Percentiles rank a stretch among this genome's conserved stretches.
phyloP scores from a whole-genome alignment of 495 filamentous ascomycete genomes.

The Xylaria grammica region DNA sequence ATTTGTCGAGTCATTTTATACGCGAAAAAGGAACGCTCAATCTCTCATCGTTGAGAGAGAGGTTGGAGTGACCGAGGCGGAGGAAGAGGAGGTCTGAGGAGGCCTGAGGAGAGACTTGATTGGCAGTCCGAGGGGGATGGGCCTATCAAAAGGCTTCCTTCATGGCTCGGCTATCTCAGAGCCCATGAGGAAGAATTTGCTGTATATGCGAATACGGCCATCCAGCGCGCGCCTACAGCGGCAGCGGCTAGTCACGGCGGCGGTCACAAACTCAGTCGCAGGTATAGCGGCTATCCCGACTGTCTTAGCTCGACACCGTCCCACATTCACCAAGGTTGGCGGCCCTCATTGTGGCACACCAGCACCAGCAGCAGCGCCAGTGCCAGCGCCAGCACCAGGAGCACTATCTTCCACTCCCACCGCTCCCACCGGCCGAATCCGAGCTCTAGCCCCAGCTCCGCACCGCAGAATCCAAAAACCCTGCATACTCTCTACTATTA shows the following conservation, averaged over 20 bases:
- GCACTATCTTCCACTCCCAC: background rate
- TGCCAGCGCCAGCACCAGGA: no score
- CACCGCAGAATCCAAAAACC: constrained; percentile 32
- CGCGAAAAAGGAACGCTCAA: no score
- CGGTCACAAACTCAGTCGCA: constrained; percentile 2
- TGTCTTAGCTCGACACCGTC: constrained; percentile 1
- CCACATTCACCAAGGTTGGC: constrained; percentile 7
- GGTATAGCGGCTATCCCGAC: background rate
- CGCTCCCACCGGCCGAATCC: background rate
- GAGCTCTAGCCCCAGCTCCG: constrained; percentile 29
- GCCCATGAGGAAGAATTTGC: background rate
- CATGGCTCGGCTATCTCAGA: background rate
- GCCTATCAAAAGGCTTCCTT: constrained; percentile 5
- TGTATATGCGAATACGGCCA: background rate
- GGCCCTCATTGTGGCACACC: constrained; percentile 25
- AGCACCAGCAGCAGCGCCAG: no score
- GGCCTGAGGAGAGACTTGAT: background rate
- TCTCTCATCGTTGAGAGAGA: background rate
- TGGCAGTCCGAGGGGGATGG: background rate
- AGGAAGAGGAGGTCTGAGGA: background rate
- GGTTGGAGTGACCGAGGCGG: background rate
- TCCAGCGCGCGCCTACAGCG: constrained; percentile 11
- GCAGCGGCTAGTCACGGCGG: constrained; percentile 7
- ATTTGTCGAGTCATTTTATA: no score
- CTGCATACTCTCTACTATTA: constrained; percentile 20